These are phyloP conservation scores for Byssoonygena ceratinophila DNA, from an alignment of 2,329 filamentous ascomycete genomes.

Conservation along the genomic window DNA sequence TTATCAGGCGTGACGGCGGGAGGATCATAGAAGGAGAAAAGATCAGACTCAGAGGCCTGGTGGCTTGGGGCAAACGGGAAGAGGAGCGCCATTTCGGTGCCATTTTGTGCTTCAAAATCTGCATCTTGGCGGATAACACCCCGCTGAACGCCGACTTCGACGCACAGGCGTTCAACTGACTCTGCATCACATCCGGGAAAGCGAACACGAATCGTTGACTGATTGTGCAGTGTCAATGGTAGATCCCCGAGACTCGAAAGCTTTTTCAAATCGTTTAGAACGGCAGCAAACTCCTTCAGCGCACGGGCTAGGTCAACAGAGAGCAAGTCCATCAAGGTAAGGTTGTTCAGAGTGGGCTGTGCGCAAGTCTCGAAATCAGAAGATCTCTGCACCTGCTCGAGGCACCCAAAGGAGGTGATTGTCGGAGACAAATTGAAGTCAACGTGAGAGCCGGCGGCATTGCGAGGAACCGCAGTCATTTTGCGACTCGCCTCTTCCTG, in stretches of 20 bases:
- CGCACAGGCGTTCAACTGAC: slow-evolving; percentile 71
- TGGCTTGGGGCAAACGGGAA: slow-evolving; percentile 74
- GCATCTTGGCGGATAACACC: slow-evolving; percentile 70
- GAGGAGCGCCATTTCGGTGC: slow-evolving; percentile 61
- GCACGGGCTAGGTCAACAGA: slow-evolving; percentile 80
- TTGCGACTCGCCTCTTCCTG: slow-evolving; percentile 63
- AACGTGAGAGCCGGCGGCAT: slow-evolving; percentile 65
- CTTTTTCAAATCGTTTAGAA: slow-evolving; percentile 70
- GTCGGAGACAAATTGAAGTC: slow-evolving; percentile 84
- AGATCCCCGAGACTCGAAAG: slow-evolving; percentile 71
- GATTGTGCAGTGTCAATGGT: slow-evolving; percentile 61
- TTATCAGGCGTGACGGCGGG: slow-evolving; percentile 29
- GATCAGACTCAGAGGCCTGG: slow-evolving; percentile 35
- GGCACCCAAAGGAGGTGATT: slow-evolving; percentile 72
- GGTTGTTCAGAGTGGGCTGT: slow-evolving; percentile 60
- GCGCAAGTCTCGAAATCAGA: slow-evolving; percentile 24
- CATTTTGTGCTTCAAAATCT: slow-evolving; percentile 58
- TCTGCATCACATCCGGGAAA: slow-evolving; percentile 84
- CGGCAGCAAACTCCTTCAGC: slow-evolving; percentile 67
- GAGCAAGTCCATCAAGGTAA: slow-evolving; percentile 74
- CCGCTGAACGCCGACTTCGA: slow-evolving; percentile 73
- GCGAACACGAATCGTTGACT: slow-evolving; percentile 61
- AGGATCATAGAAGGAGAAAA: slow-evolving; percentile 36
- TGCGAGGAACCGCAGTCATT: slow-evolving; percentile 46
- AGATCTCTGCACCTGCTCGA: slow-evolving; percentile 37